Conservation (phyloP, 75 land plant species). For the Sequoia sempervirens region DNA sequence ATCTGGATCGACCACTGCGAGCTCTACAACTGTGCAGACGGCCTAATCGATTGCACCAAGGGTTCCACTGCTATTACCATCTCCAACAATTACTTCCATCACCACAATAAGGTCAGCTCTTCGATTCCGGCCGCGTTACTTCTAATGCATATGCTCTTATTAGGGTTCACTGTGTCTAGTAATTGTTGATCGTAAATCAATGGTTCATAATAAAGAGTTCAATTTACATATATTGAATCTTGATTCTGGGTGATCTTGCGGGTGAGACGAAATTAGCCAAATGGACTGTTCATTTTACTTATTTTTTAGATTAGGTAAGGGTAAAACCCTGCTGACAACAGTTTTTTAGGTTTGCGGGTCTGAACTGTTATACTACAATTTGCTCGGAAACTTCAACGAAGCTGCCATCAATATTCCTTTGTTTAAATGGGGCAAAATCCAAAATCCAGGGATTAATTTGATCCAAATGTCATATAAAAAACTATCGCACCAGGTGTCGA, state of each 20-base stretch:
- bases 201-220: not conserved
- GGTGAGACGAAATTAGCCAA: not conserved
- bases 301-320: too few species aligned
- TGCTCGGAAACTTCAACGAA: too few species aligned
- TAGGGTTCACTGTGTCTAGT: not conserved
- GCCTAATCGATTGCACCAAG: conserved; percentile 38
- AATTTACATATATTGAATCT: not conserved
- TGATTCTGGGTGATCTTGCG: not conserved
- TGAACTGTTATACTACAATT: too few species aligned
- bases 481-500: too few species aligned
- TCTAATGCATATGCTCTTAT: not conserved
- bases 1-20: conserved; percentile 54
- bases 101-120: conserved; percentile 36
- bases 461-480: too few species aligned
- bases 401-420: too few species aligned
- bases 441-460: too few species aligned
- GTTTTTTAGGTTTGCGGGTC: too few species aligned
- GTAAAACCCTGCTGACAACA: too few species aligned
- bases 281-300: too few species aligned
- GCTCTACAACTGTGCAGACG: conserved; percentile 33
- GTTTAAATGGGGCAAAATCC: not conserved
- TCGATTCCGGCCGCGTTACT: not conserved
- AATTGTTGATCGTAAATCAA: not conserved
- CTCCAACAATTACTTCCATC: conserved; percentile 44
- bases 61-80: conserved; percentile 53